Conservation (phyloP, 106 monocot genomes). For the Dendrobium officinale region DNA sequence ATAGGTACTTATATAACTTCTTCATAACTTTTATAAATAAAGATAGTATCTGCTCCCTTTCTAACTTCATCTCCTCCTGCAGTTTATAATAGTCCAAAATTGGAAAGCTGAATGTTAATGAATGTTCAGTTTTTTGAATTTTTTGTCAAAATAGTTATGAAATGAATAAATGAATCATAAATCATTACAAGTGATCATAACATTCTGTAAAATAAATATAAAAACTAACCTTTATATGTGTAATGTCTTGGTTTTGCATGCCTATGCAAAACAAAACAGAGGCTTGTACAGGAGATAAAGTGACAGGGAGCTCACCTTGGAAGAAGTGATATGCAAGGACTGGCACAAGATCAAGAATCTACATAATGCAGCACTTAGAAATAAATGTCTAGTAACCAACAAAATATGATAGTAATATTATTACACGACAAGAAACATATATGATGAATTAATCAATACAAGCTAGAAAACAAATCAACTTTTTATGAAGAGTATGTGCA, state of each 20-base stretch:
- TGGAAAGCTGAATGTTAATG: not conserved
- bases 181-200: not conserved
- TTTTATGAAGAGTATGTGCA: no score
- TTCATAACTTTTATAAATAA: slow-evolving; percentile 67
- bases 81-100: not conserved
- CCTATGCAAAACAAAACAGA: slow-evolving; percentile 81
- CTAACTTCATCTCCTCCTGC: slow-evolving; percentile 69
- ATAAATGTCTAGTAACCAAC: not conserved
- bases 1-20: slow-evolving; percentile 66
- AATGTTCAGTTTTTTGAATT: not conserved
- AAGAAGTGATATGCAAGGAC: slow-evolving; percentile 75
- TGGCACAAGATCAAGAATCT: slow-evolving; percentile 65
- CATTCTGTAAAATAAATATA: not conserved
- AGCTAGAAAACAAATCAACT: not conserved
- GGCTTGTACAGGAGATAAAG: slow-evolving; percentile 61
- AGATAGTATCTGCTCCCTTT: slow-evolving; percentile 65
- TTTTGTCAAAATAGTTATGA: not conserved
- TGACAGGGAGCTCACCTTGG: slow-evolving; percentile 72
- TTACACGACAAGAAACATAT: no score
- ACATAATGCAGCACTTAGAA: not conserved
- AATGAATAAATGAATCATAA: not conserved
- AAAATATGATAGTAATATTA: not conserved
- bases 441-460: no score
- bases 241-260: slow-evolving; percentile 73
- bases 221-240: slow-evolving; percentile 52